Evolutionary conservation across 495 filamentous ascomycete species (phyloP).

Genomic region (Penicillium daleae): DNA sequence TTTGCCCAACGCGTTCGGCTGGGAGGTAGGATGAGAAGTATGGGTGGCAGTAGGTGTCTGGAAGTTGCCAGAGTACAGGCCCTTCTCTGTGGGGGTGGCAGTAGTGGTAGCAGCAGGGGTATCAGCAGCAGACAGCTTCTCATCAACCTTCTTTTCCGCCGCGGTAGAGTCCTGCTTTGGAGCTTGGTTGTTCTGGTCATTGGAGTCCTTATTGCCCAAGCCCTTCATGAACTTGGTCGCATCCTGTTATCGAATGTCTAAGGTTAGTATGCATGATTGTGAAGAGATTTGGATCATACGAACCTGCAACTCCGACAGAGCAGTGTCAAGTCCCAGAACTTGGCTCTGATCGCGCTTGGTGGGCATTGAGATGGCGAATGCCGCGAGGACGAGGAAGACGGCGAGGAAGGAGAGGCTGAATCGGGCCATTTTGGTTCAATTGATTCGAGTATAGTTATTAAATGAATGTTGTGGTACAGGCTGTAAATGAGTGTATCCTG

Average conservation of each 20-base stretch:
- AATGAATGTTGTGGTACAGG: constrained; percentile 20
- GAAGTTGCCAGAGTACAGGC: constrained; percentile 30
- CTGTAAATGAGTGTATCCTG: constrained; percentile 12
- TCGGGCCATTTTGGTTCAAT: constrained; percentile 39
- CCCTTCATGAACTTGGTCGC: constrained; percentile 26
- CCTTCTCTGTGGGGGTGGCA: constrained; percentile 23
- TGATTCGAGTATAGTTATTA: constrained; percentile 5
- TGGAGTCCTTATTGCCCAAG: constrained; percentile 16
- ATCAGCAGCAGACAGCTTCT: constrained; percentile 13
- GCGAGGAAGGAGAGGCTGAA: constrained; percentile 39
- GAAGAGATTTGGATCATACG: background rate
- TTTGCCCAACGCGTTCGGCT: constrained; percentile 33
- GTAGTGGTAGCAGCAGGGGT: constrained; percentile 10
- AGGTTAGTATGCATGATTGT: background rate
- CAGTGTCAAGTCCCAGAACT: constrained; percentile 17
- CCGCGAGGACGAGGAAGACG: constrained; percentile 37
- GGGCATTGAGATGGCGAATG: constrained; percentile 38
- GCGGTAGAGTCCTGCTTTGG: constrained; percentile 13
- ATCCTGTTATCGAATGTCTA: constrained; percentile 16
- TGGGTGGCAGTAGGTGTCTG: constrained; percentile 28
- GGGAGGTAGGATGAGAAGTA: constrained; percentile 25
- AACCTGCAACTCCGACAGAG: constrained; percentile 27
- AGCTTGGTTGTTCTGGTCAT: constrained; percentile 22
- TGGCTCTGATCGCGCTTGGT: constrained; percentile 27
- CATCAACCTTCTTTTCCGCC: background rate